Percentiles rank a stretch among this genome's conserved stretches.
phyloP scores from a whole-genome alignment of 2,329 filamentous ascomycete species.

The Sporothrix pseudoabietina region DNA sequence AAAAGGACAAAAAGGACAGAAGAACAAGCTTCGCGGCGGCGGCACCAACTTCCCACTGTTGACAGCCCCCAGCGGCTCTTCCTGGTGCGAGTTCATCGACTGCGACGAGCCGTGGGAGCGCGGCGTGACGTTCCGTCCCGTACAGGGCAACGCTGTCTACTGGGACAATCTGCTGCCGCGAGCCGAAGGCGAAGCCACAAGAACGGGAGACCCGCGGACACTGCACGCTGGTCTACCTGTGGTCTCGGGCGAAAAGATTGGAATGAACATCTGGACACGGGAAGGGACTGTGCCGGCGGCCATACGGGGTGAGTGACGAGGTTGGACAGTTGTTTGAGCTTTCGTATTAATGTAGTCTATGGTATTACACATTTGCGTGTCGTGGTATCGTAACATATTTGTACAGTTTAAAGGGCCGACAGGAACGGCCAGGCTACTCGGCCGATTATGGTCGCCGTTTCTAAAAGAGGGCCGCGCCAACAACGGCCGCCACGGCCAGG shows the following conservation, averaged over 20 bases:
- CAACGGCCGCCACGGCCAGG: conserved; percentile 14
- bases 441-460: too few species aligned
- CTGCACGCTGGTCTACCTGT: conserved; percentile 53
- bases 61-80: conserved; percentile 39
- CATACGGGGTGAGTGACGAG: conserved; percentile 39
- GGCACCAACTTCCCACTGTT: conserved; percentile 54
- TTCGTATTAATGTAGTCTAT: neutral
- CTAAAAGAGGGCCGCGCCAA: conserved; percentile 22
- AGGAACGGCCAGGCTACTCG: too few species aligned
- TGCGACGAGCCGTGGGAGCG: conserved; percentile 52
- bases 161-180: conserved; percentile 51
- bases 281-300: conserved; percentile 45
- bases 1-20: too few species aligned
- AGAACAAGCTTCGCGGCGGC: conserved; percentile 43
- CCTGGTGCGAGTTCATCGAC: conserved; percentile 51
- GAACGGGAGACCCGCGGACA: conserved; percentile 47
- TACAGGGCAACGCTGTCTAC: conserved; percentile 53
- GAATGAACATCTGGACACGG: conserved; percentile 57
- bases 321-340: neutral
- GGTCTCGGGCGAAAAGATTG: conserved; percentile 51
- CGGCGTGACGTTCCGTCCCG: conserved; percentile 52
- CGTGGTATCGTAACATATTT: conserved; percentile 4
- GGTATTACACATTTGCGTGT: neutral
- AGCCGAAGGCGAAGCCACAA: conserved; percentile 40
- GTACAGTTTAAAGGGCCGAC: neutral